Evolutionary conservation across 2,329 filamentous ascomycete species (phyloP).

Genomic region (Septoria petroselini): DNA sequence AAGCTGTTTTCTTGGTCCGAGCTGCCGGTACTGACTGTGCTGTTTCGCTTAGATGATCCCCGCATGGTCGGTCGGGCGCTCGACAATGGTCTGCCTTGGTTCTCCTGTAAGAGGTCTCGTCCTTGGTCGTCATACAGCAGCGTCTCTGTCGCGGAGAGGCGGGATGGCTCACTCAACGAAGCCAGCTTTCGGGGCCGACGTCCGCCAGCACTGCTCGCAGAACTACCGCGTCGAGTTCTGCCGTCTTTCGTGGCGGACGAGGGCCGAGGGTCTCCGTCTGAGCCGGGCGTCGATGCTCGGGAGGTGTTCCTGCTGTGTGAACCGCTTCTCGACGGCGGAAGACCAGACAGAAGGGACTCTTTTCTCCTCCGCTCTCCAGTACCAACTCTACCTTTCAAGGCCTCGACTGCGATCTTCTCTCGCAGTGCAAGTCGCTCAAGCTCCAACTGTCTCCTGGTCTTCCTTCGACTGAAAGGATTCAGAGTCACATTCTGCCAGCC

Average conservation of each 20-base stretch:
- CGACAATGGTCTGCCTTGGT: not conserved
- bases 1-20: constrained; percentile 18
- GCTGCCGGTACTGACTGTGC: constrained; percentile 24
- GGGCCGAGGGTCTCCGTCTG: constrained; percentile 15
- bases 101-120: constrained; percentile 1
- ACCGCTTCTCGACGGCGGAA: constrained; percentile 25
- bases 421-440: constrained; percentile 33
- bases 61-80: constrained; percentile 1
- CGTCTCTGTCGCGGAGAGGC: constrained; percentile 33
- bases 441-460: constrained; percentile 32
- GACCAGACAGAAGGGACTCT: constrained; percentile 26
- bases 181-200: constrained; percentile 25
- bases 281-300: constrained; percentile 31
- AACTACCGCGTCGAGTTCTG: constrained; percentile 29
- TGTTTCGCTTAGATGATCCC: constrained; percentile 22
- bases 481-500: constrained; percentile 44
- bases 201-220: constrained; percentile 18
- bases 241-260: constrained; percentile 18
- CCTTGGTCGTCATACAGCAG: constrained; percentile 26
- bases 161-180: constrained; percentile 24
- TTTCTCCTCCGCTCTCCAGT: constrained; percentile 3
- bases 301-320: constrained; percentile 25
- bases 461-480: constrained; percentile 26
- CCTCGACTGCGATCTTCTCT: constrained; percentile 27
- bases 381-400: constrained; percentile 4